Evolutionary conservation across 1,139 yeast species (phyloP), one percentile per base, ranked within the genome.

Genomic region (Suhomyces bokatorum): DNA sequence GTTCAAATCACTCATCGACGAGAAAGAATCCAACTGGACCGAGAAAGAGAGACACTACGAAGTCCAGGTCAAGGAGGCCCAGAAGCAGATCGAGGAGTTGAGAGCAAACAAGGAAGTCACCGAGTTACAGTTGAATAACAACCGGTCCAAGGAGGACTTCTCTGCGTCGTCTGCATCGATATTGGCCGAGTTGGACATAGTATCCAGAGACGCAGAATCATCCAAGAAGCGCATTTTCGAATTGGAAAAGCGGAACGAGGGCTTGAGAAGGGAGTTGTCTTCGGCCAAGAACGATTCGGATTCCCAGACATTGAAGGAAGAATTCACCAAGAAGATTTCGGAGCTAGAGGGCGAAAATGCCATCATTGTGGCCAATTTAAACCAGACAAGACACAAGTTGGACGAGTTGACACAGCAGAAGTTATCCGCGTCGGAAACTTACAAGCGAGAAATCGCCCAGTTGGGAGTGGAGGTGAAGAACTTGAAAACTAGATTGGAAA

Each of bases 191-290:
- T 69, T 86, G 30, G 90, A 84, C 45, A 70, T 86, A 35, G 76
- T 87, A 10, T 76, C 83, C 2, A 77, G 88, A 50, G 97, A 90
- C 55, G 78, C 87, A 10, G 96, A 87, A 56, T 66, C 81, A 24
- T 80, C 89, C 32, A 87, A 87, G 55, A 71, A 80, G 44, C 74
- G 95, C 46, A 77, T 83, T 2, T 63, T 80, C 43, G 90, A 86
- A 54, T 75, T 90, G 43, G 96, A 89, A 60, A 79, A 78, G 53
- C 75, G 96, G 50, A 91, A 89, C 58, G 87, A 86, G 57, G 83
- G 82, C 45, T 70, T 90, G 47, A 77, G 90, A 48, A 73, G 81
- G 26, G 85, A 86, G 46, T 62, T 89, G 40, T 79, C 87, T 31
- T 68, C 68, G 36, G 68, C 76, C 4, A 75, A 79, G 45, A 73